These are phyloP conservation scores for Scorias spongiosa DNA, from an alignment of 2,329 filamentous ascomycete genomes.

Conservation along the genomic window DNA sequence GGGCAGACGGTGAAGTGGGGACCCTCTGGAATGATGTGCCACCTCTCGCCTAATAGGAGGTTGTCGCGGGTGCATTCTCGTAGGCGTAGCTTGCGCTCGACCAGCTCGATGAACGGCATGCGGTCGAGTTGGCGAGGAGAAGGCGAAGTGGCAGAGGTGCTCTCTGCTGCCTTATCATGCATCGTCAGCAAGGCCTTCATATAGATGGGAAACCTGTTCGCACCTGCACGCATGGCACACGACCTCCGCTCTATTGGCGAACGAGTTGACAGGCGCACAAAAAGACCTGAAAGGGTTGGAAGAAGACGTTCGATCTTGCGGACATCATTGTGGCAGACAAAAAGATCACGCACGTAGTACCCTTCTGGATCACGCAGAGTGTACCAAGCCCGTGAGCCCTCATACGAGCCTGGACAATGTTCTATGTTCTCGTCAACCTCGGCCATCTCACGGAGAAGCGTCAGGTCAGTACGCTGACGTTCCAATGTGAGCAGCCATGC, in stretches of 20 bases:
- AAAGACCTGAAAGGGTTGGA: constrained; percentile 54
- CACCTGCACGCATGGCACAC: constrained; percentile 55
- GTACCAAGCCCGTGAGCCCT: constrained; percentile 53
- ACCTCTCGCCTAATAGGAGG: constrained; percentile 46
- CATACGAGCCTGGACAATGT: constrained; percentile 43
- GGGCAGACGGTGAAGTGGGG: constrained; percentile 73
- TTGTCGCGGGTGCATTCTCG: constrained; percentile 52
- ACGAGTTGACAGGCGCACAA: constrained; percentile 34
- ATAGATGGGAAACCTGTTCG: constrained; percentile 41
- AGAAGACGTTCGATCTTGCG: constrained; percentile 58
- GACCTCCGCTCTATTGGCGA: constrained; percentile 36
- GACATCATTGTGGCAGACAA: constrained; percentile 60
- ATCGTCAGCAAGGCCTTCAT: constrained; percentile 41
- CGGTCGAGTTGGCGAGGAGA: constrained; percentile 33
- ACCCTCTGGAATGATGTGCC: constrained; percentile 58
- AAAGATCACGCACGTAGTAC: constrained; percentile 54
- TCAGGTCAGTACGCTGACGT: constrained; percentile 48
- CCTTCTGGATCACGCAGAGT: constrained; percentile 56
- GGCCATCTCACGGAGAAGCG: constrained; percentile 54
- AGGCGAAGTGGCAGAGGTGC: constrained; percentile 9
- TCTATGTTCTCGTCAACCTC: constrained; percentile 41
- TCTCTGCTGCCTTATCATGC: constrained; percentile 24
- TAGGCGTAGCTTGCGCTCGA: constrained; percentile 41
- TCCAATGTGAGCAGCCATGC: constrained; percentile 71
- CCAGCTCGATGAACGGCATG: constrained; percentile 46